These are phyloP conservation scores for Neurospora sp. DNA, from an alignment of 495 filamentous ascomycete species.

Conservation along the genomic window DNA sequence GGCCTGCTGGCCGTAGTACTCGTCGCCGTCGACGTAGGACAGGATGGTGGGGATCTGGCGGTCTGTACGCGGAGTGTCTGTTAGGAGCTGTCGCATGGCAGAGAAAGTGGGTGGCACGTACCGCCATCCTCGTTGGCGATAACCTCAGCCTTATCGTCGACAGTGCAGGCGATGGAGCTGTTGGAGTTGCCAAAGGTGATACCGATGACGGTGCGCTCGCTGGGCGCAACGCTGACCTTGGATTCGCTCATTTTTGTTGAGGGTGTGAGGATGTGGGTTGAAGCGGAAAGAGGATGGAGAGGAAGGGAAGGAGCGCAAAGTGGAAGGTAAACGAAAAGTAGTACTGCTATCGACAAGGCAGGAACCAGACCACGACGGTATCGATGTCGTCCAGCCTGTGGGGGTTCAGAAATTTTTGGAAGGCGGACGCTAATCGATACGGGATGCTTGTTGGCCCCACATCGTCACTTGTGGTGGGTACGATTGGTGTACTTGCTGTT, in stretches of 20 bases:
- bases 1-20: slow-evolving; percentile 92
- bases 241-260: slow-evolving; percentile 26
- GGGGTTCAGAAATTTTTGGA: background rate
- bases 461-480: background rate
- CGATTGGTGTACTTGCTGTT: background rate
- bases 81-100: background rate
- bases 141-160: slow-evolving; percentile 90
- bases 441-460: background rate
- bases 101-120: slow-evolving; percentile 29
- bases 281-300: background rate
- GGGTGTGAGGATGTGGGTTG: background rate
- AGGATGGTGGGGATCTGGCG: slow-evolving; percentile 92
- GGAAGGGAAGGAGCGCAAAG: background rate
- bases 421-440: background rate
- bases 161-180: slow-evolving; percentile 88
- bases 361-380: background rate
- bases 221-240: slow-evolving; percentile 37
- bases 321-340: too few relatives aligned
- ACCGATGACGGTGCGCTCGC: slow-evolving; percentile 72
- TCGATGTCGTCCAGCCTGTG: background rate
- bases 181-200: slow-evolving; percentile 97
- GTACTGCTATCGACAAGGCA: background rate
- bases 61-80: slow-evolving; percentile 41
- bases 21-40: slow-evolving; percentile 89
- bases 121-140: slow-evolving; percentile 99